phyloP scores from a whole-genome alignment of 2,329 filamentous ascomycete genomes.

The Incumbomyces delicatus region DNA sequence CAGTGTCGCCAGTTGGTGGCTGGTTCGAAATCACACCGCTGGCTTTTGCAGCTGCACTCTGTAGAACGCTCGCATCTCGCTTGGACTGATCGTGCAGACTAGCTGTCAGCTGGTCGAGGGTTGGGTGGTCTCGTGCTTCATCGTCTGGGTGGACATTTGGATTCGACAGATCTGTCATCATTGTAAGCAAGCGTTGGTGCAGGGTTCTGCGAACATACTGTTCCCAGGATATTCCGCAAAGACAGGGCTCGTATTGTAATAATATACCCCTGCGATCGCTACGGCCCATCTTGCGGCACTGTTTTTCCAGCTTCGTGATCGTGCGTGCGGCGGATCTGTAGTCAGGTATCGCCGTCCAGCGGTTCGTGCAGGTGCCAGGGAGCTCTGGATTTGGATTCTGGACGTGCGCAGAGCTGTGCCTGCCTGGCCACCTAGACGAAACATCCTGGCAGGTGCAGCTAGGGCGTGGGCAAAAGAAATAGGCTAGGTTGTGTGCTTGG shows the following conservation, averaged over 20 bases:
- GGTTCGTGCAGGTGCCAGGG: constrained; percentile 1
- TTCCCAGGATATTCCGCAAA: constrained; percentile 69
- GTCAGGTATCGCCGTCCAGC: constrained; percentile 41
- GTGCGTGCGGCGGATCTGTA: constrained; percentile 51
- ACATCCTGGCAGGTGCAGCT: neutral
- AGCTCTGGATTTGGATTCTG: neutral
- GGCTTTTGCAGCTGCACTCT: neutral
- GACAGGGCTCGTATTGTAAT: constrained; percentile 80
- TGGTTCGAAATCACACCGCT: too few relatives aligned
- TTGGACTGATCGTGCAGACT: constrained; percentile 23
- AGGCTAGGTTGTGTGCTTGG: neutral
- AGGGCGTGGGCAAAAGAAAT: neutral
- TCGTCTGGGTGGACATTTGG: constrained; percentile 16
- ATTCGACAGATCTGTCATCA: constrained; percentile 17
- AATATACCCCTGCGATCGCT: constrained; percentile 71
- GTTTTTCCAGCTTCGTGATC: constrained; percentile 74
- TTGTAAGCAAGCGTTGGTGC: neutral
- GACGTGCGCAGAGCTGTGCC: constrained; percentile 5
- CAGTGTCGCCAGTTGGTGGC: too few relatives aligned
- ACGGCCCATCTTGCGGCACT: constrained; percentile 62
- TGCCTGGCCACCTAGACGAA: neutral
- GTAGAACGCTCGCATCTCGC: constrained; percentile 44
- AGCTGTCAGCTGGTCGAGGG: constrained; percentile 17
- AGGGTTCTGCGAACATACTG: constrained; percentile 45
- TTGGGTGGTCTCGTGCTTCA: constrained; percentile 11